Percentiles rank a stretch among this genome's conserved stretches.
Conservation (phyloP, 768 basidiomycete species). For the Lactarius sanguifluus region DNA sequence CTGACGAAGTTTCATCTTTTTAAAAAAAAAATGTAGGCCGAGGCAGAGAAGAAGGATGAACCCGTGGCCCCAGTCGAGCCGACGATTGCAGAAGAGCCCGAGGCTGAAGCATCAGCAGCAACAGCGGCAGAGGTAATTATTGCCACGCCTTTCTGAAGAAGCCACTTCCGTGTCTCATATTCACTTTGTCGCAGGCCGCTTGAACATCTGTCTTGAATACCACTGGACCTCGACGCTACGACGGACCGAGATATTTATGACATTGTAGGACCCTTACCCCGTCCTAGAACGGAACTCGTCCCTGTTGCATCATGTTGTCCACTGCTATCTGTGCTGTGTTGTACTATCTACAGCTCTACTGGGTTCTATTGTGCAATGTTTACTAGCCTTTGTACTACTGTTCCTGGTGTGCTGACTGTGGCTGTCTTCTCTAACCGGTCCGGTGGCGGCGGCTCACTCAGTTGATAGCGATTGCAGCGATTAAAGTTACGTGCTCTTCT, state of each 20-base stretch:
- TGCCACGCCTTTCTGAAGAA: neutral
- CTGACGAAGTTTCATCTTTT: neutral
- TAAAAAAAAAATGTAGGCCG: constrained; percentile 14
- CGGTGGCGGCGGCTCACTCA: neutral
- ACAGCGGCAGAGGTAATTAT: constrained; percentile 6
- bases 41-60: constrained; percentile 25
- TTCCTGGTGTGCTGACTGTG: constrained; percentile 5
- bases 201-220: constrained; percentile 23
- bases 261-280: constrained; percentile 25
- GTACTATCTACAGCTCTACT: constrained; percentile 28
- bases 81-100: constrained; percentile 30
- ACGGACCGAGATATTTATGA: constrained; percentile 26
- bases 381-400: constrained; percentile 19
- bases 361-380: constrained; percentile 27
- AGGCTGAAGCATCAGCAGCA: constrained; percentile 24
- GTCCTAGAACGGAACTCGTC: constrained; percentile 23
- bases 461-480: constrained; percentile 14
- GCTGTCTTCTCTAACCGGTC: constrained; percentile 1
- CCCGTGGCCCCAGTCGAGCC: constrained; percentile 16
- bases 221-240: constrained; percentile 4
- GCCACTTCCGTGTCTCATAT: constrained; percentile 1
- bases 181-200: constrained; percentile 13
- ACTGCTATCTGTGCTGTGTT: constrained; percentile 28
- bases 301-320: constrained; percentile 25
- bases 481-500: constrained; percentile 12